Evolutionary conservation across 306 rosid species (phyloP), one percentile per base, ranked within the genome.

Genomic region (Dryas octopetala): DNA sequence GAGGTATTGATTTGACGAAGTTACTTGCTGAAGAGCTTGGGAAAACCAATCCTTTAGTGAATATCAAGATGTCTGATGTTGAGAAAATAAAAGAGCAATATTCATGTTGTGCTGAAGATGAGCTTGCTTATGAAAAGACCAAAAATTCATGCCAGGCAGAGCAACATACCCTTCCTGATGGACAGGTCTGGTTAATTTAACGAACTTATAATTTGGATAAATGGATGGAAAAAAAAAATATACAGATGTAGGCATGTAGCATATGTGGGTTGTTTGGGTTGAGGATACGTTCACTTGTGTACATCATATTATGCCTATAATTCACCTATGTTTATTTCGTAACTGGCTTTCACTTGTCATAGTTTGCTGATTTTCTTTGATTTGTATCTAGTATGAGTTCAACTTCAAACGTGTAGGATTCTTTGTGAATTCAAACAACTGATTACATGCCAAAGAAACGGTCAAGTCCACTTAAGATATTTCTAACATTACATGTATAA

Each of bases 21-120:
- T 82, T 88, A 83, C 91, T 94, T 71, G 93, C 95, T 69, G 90
- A 83, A 84, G 98, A 94, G 80, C 97, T 94, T 70, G 86, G 91
- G 74, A 94, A 87, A 70, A 88, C 97, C 70, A 88, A 91, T 81
- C 98, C 95, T 0, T 75, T 59, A 64, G 90, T 85, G 78, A 94
- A 79, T 85, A 78, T 94, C 81, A 86, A 76, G 86, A 23, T 89
- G 78, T 76, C 90, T 79, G 97, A 94, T 46, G 86, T 89, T 69
- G 98, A 94, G 91, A 94, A 87, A 86, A 86, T 94, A 78, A 94
- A 94, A 83, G 96, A 90, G 74, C 94, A 65, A 69, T 91, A 85
- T 83, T 83, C 98, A 7, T 88, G 96, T 71, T 95, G 98, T 78
- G 97, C 91, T 77, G 98, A 91, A 81, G 98, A 95, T 68, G 97